Base-by-base conservation (phyloP, 805 yeast species). In the Zygotorulaspora chibaensis region DNA sequence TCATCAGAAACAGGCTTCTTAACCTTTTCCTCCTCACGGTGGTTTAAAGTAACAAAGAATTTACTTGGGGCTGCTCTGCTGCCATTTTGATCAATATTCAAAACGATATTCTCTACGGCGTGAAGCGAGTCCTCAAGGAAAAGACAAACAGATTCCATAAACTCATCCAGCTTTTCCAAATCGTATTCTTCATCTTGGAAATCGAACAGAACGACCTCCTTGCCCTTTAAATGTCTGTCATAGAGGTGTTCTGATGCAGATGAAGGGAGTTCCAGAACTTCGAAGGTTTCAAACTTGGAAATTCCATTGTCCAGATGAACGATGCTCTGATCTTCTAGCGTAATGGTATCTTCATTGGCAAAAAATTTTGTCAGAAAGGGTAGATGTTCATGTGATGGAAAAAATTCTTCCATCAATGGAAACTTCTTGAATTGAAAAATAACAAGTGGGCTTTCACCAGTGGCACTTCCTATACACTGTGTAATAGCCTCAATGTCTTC, bases 101-200 rank as follows among this genome's bases (percentile, higher is more conserved):
- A 29, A 13, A 58, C 52, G n/a, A 62, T 44, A 36, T 57, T 55
- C 13, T 55, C 51, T n/a, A 54, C 35, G 16, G 40, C 44, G 10
- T 46, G 41, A 26, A 58, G 34, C 3, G 55, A 51, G 30, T 62
- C 62, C 25, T 52, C 58, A 31, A 63, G 40, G 42, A 51, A 57
- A 7, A 57, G 35, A 13, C 50, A 51, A 4, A 50, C 50, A 25
- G 56, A 48, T 35, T 62, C 66, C 28, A 63, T 30, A 36, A 57
- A 61, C 33, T 57, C 62, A 42, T 62, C 63, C 25, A 64, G 34
- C 27, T 42, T 43, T 11, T 45, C 39, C 29, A 58, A 39, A 40
- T 61, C 56, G 42, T 63, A 63, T n/a, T 49, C 39, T 7, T 47
- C 30, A n/a, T 42, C 50, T 10, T 49, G 47, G 23, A 64, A 58